Evolutionary conservation across 352 stramenopile species (phyloP).

Genomic region (Phytophthora sojae): DNA sequence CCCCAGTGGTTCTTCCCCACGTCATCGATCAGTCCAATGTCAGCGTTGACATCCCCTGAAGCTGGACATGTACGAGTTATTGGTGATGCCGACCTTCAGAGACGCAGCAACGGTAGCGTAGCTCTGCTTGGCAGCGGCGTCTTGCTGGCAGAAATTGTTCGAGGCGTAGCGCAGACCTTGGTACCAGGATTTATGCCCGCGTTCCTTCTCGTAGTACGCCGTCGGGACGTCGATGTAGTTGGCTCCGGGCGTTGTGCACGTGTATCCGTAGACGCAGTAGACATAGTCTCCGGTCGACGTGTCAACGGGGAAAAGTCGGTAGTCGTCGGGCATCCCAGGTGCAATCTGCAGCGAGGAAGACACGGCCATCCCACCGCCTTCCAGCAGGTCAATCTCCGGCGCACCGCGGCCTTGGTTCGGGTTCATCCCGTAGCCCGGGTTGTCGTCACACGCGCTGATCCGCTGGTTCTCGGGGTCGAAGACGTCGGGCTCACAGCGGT

Average conservation of each 20-base stretch:
- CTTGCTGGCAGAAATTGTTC: constrained; percentile 44
- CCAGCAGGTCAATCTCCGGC: constrained; percentile 94
- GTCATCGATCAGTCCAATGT: constrained; percentile 35
- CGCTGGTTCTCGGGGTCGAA: constrained; percentile 39
- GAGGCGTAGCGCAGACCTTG: constrained; percentile 49
- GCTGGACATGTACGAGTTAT: constrained; percentile 43
- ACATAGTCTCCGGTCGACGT: constrained; percentile 17
- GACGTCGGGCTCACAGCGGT: constrained; percentile 75
- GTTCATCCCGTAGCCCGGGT: constrained; percentile 92
- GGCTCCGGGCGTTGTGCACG: constrained; percentile 32
- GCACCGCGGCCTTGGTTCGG: constrained; percentile 84
- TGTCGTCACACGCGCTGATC: constrained; percentile 87
- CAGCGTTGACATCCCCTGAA: constrained; percentile 45
- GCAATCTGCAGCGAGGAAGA: constrained; percentile 89
- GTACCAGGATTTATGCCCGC: constrained; percentile 51
- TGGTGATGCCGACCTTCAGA: constrained; percentile 35
- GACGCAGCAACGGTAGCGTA: constrained; percentile 31
- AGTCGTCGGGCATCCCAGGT: constrained; percentile 59
- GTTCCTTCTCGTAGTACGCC: constrained; percentile 27
- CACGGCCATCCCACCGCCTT: constrained; percentile 68
- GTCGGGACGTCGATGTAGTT: constrained; percentile 49
- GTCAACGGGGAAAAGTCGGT: constrained; percentile 34
- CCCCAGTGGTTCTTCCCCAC: constrained; percentile 37
- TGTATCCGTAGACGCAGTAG: constrained; percentile 44
- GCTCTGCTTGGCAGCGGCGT: constrained; percentile 23